Percentiles rank a stretch among this genome's conserved stretches.
These are phyloP conservation scores for Suillus placidus DNA, from an alignment of 768 basidiomycete genomes.

Conservation along the genomic window DNA sequence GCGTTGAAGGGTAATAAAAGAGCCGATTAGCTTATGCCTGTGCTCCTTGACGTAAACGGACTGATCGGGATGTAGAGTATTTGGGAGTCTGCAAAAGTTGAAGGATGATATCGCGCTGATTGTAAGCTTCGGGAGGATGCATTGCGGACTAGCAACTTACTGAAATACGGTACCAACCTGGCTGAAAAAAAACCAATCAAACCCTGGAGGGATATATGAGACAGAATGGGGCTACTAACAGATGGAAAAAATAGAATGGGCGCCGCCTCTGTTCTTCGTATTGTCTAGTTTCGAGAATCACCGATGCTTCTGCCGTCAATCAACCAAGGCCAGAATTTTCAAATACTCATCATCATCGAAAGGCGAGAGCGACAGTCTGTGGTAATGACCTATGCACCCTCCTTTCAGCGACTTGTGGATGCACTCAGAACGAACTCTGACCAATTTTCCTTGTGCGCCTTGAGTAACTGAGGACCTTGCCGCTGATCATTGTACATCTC, in stretches of 20 bases:
- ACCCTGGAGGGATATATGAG: neutral
- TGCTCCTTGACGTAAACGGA: conserved; percentile 34
- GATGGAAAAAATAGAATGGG: conserved; percentile 6
- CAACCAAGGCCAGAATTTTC: conserved; percentile 5
- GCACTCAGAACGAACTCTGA: conserved; percentile 14
- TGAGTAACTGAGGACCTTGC: neutral
- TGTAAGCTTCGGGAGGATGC: neutral
- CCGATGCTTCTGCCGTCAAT: neutral
- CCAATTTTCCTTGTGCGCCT: conserved; percentile 5
- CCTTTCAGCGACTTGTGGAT: conserved; percentile 15
- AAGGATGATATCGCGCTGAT: conserved; percentile 43
- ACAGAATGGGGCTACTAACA: neutral
- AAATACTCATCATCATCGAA: conserved; percentile 9
- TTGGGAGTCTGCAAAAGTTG: conserved; percentile 48
- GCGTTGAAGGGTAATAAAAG: conserved; percentile 18
- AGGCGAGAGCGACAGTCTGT: conserved; percentile 7
- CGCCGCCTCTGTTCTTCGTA: neutral
- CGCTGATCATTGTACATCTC: neutral
- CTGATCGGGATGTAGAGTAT: conserved; percentile 44
- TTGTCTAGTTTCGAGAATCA: neutral
- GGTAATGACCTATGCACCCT: conserved; percentile 15
- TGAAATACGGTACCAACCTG: conserved; percentile 38
- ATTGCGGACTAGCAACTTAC: conserved; percentile 27
- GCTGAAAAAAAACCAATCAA: conserved; percentile 26
- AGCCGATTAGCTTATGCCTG: conserved; percentile 6